Percentiles rank a stretch among this genome's conserved stretches.
These are phyloP conservation scores for Sporothrix variecibatus DNA, from an alignment of 2,329 filamentous ascomycete genomes.

Conservation along the genomic window DNA sequence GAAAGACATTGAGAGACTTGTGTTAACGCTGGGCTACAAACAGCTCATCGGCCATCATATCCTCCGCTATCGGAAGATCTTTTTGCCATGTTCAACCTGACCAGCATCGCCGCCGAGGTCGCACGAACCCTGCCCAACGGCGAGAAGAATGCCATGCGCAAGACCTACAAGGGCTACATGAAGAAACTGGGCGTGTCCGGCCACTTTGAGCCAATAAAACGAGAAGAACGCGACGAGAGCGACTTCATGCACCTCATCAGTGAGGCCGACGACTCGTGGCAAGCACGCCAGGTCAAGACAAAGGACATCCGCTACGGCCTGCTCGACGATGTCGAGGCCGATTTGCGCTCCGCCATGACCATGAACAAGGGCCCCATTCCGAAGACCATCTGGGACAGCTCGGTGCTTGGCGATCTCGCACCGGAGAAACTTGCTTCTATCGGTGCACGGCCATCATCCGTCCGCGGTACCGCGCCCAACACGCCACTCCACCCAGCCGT, in stretches of 20 bases:
- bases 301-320: conserved; percentile 59
- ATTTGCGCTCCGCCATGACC: conserved; percentile 54
- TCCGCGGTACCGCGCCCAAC: conserved; percentile 54
- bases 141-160: conserved; percentile 66
- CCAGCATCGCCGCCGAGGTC: conserved; percentile 60
- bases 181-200: conserved; percentile 64
- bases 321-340: conserved; percentile 45
- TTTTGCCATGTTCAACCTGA: conserved; percentile 59
- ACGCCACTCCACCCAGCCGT: conserved; percentile 49
- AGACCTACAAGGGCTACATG: conserved; percentile 69
- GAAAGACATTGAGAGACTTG: conserved; percentile 27
- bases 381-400: conserved; percentile 57
- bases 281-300: conserved; percentile 54
- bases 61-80: conserved; percentile 58
- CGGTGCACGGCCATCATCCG: conserved; percentile 45
- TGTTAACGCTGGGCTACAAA: conserved; percentile 47
- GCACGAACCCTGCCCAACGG: conserved; percentile 65
- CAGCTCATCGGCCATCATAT: conserved; percentile 51
- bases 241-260: conserved; percentile 56
- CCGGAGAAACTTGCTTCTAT: conserved; percentile 43
- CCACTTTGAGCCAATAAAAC: conserved; percentile 61
- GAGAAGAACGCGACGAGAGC: conserved; percentile 53
- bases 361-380: conserved; percentile 61
- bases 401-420: conserved; percentile 59
- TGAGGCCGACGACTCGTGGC: conserved; percentile 59